Percentiles rank a stretch among this genome's conserved stretches.
Evolutionary conservation across 2,329 filamentous ascomycete species (phyloP).

Genomic region (Colletotrichum godetiae): DNA sequence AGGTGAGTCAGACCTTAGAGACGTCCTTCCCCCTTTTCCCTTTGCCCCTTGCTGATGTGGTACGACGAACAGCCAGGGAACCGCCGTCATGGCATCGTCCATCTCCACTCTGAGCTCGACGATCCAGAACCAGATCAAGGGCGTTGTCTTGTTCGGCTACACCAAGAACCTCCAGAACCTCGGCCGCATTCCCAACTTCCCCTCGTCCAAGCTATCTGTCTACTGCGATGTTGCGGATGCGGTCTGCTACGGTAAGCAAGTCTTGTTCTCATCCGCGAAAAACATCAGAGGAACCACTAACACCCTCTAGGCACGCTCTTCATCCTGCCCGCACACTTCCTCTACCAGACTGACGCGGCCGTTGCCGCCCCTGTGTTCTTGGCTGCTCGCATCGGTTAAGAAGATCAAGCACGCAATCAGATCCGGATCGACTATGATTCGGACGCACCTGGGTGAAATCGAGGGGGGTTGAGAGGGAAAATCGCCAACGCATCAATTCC

Average conservation of each 20-base stretch:
- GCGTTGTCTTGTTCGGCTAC: slow-evolving; percentile 52
- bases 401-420: neutral
- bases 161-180: slow-evolving; percentile 56
- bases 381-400: slow-evolving; percentile 35
- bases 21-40: neutral
- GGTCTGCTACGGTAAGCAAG: slow-evolving; percentile 44
- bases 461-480: neutral
- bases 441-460: neutral
- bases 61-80: slow-evolving; percentile 48
- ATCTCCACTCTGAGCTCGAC: slow-evolving; percentile 46
- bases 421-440: too few relatives aligned
- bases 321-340: slow-evolving; percentile 48
- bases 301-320: slow-evolving; percentile 42
- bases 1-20: slow-evolving; percentile 32
- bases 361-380: slow-evolving; percentile 41
- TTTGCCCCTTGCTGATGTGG: neutral
- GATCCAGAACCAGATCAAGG: slow-evolving; percentile 49
- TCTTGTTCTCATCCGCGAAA: neutral
- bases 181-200: slow-evolving; percentile 52
- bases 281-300: neutral
- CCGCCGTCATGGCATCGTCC: slow-evolving; percentile 54
- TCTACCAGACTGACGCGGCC: slow-evolving; percentile 40
- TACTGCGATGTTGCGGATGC: slow-evolving; percentile 51
- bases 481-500: too few relatives aligned
- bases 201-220: slow-evolving; percentile 46